Evolutionary conservation across 192 early-diverging fungal genomes (phyloP).

Genomic region (Mortierella alpina): DNA sequence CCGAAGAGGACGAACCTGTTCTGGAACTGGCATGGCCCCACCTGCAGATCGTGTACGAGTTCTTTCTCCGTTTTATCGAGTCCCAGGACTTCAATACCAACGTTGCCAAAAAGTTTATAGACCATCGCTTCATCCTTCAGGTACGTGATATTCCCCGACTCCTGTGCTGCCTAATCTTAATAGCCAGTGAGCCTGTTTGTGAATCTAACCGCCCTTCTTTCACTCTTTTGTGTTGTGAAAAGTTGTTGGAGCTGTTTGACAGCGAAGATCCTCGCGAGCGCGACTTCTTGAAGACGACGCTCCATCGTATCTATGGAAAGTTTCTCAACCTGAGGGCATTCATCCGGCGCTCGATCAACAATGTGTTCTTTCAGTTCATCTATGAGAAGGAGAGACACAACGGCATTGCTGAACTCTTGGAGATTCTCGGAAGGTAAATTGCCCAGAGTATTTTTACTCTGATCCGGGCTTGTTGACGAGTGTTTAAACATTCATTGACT

Average conservation of each 20-base stretch:
- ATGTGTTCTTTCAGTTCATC: constrained; percentile 98
- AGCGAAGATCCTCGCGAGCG: constrained; percentile 99
- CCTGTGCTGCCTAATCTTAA: not conserved
- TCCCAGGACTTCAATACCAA: constrained; percentile 98
- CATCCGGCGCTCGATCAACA: constrained; percentile 97
- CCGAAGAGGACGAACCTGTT: constrained; percentile 99
- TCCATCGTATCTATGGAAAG: constrained; percentile 99
- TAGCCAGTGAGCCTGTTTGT: too few relatives aligned
- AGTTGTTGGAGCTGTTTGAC: constrained; percentile 98
- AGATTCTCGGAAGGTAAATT: constrained; percentile 94
- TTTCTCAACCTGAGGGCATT: constrained; percentile 97
- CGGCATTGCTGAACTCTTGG: constrained; percentile 97
- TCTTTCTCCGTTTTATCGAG: constrained; percentile 98
- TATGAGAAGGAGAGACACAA: constrained; percentile 98
- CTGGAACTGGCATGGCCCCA: constrained; percentile 98
- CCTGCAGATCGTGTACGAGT: constrained; percentile 97
- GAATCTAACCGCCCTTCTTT: not conserved
- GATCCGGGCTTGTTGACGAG: too few relatives aligned
- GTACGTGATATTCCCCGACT: constrained; percentile 51
- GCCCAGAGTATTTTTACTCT: too few relatives aligned
- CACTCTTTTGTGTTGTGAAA: constrained; percentile 6
- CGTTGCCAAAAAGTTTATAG: constrained; percentile 95
- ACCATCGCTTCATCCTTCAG: constrained; percentile 93
- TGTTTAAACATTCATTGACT: too few relatives aligned
- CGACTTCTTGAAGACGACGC: constrained; percentile 97